Conservation (phyloP, 305 asterid species). For the Petunia hybrid region DNA sequence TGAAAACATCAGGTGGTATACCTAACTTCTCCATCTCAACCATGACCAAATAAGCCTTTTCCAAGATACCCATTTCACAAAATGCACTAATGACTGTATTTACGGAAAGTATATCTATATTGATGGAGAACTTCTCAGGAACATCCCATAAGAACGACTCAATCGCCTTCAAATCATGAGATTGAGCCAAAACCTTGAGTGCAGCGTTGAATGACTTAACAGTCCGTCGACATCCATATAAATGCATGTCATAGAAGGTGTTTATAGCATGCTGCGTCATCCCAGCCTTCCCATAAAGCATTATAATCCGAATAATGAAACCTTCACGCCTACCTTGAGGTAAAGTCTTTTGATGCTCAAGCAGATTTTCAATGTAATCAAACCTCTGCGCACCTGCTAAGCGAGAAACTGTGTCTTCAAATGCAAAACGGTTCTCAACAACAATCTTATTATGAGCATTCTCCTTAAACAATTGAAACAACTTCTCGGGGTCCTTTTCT, state of each 20-base stretch:
- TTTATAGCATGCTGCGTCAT: conserved; percentile 67
- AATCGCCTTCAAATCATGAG: conserved; percentile 62
- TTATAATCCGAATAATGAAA: conserved; percentile 70
- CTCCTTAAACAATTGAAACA: conserved; percentile 72
- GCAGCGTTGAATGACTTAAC: conserved; percentile 85
- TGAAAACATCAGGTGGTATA: conserved; percentile 69
- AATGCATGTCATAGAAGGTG: conserved; percentile 75
- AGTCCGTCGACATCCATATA: conserved; percentile 70
- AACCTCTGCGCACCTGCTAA: conserved; percentile 77
- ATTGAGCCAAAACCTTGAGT: conserved; percentile 64
- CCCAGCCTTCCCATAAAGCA: conserved; percentile 77
- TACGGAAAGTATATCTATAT: conserved; percentile 59
- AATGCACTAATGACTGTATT: conserved; percentile 73
- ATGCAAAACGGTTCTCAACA: conserved; percentile 72
- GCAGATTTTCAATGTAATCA: conserved; percentile 72
- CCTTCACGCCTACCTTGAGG: conserved; percentile 94
- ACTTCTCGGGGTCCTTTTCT: conserved; percentile 71
- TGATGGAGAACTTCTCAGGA: conserved; percentile 51
- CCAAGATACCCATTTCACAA: conserved; percentile 63
- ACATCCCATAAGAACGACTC: conserved; percentile 59
- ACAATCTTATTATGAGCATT: conserved; percentile 70
- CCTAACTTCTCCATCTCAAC: conserved; percentile 65
- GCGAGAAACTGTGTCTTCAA: conserved; percentile 73
- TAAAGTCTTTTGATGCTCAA: conserved; percentile 82
- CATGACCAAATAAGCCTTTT: conserved; percentile 65